Base-by-base conservation (phyloP, 164 flowering plant species). In the Aristolochia fimbriata region DNA sequence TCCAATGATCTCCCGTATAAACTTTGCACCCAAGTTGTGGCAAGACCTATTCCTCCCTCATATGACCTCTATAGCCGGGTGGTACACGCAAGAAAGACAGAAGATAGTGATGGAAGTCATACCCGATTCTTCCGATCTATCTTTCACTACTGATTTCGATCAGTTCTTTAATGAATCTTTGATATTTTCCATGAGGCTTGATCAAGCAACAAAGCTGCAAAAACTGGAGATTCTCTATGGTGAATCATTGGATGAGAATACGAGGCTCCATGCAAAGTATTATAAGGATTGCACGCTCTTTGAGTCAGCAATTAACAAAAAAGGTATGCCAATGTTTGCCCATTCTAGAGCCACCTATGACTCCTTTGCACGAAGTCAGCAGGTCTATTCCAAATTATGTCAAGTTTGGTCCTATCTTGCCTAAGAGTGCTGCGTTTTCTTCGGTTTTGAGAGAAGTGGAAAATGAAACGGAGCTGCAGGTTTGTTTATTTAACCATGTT, bases 21-120 rank as follows among this genome's bases (percentile, higher is more conserved):
- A 84, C 78, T 84, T 87, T 62, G 90, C 94, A 55, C 88, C 94
- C 4, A 83, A 84, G 66, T 75, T 87, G 17, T 87, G 90, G 94
- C 80, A 78, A 67, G 62, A 71, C 1, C 41, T 84, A 55, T 84
- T 87, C 66, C 83, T 87, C 58, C 85, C 88, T 43, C 88, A 87
- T 31, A 83, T 84, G 90, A 73, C 79, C 74, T 84, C 94, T n/a
- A 79, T 80, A 56, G 78, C 79, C 47, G 94, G 90, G 59, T 87
- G 90, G 94, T 84, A 87, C 65, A 71, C 88, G 0, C 81, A 87
- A 69, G 73, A 77, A 53, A 80, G 88, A 75, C 86, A 81, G 20
- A 80, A 73, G 71, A 81, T 87, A 67, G 71, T 84, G 62, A 80
- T 87, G 85, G 87, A 84, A 65, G 80, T 75, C 43, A 80, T 87